phyloP scores from a whole-genome alignment of 225 moss, liverwort and hornwort genomes.

The Sphagnum tenellum region DNA sequence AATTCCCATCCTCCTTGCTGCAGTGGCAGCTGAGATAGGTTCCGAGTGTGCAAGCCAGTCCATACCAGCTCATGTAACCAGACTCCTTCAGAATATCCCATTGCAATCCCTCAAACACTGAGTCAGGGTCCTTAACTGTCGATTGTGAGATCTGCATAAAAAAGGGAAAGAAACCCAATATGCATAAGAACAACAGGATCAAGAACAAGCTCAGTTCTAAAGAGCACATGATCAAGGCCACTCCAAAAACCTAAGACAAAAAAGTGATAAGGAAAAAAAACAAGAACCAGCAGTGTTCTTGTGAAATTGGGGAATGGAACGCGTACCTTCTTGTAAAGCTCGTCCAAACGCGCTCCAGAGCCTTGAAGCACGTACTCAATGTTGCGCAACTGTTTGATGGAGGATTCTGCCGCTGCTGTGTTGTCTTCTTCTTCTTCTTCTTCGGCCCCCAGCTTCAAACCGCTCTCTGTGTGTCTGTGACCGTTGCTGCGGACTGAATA shows the following conservation, averaged over 20 bases:
- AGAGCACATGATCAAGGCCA: no score
- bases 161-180: no score
- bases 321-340: slow-evolving; percentile 63
- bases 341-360: slow-evolving; percentile 49
- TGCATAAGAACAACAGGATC: no score
- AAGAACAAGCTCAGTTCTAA: no score
- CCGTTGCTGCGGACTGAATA: background rate
- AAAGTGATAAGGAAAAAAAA: background rate
- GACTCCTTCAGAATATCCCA: slow-evolving; percentile 77
- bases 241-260: no score
- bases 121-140: slow-evolving; percentile 64
- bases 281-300: background rate
- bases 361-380: slow-evolving; percentile 48
- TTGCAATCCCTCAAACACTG: slow-evolving; percentile 67
- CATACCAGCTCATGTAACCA: slow-evolving; percentile 86
- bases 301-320: no score
- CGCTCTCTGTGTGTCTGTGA: no score
- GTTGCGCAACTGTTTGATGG: slow-evolving; percentile 48
- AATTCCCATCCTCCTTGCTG: slow-evolving; percentile 37
- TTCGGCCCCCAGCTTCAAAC: slow-evolving; percentile 8
- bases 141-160: slow-evolving; percentile 29
- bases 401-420: slow-evolving; percentile 13
- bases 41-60: slow-evolving; percentile 65
- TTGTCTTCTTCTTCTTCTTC: slow-evolving; percentile 43
- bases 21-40: slow-evolving; percentile 53